phyloP scores from a whole-genome alignment of 129 eudicot species.

The Saussurea involucrata region DNA sequence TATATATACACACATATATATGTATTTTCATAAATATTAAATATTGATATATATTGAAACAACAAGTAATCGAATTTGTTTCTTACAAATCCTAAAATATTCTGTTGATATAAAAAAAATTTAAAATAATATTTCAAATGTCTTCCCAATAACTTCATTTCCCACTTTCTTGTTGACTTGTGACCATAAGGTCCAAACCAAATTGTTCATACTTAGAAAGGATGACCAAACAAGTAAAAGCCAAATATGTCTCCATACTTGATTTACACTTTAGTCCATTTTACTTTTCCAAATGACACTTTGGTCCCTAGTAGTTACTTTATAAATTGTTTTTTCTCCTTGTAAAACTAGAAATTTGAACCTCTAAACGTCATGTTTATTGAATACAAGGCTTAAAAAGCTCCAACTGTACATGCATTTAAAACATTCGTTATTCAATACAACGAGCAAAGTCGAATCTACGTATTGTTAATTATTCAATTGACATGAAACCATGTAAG shows the following conservation, averaged over 20 bases:
- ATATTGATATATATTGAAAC: no score
- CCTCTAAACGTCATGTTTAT: not conserved
- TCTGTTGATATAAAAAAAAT: not conserved
- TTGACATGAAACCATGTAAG: not conserved
- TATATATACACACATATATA: no score
- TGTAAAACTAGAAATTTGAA: not conserved
- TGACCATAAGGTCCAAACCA: slow-evolving; percentile 30
- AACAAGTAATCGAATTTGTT: not conserved
- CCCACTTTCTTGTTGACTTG: slow-evolving; percentile 36
- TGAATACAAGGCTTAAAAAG: not conserved
- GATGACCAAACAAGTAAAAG: slow-evolving; percentile 12
- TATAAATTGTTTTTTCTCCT: not conserved
- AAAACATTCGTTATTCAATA: not conserved
- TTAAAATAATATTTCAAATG: not conserved
- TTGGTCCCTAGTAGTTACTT: not conserved
- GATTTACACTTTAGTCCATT: slow-evolving; percentile 4
- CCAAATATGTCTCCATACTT: not conserved
- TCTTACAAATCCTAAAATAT: not conserved
- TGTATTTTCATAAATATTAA: no score
- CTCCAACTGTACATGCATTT: not conserved
- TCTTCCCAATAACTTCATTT: slow-evolving; percentile 3
- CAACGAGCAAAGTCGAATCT: not conserved
- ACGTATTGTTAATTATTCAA: not conserved
- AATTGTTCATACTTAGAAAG: slow-evolving; percentile 11
- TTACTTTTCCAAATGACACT: not conserved